Conservation (phyloP, 2,329 filamentous ascomycete genomes). For the Sarocladiaceae sp. region DNA sequence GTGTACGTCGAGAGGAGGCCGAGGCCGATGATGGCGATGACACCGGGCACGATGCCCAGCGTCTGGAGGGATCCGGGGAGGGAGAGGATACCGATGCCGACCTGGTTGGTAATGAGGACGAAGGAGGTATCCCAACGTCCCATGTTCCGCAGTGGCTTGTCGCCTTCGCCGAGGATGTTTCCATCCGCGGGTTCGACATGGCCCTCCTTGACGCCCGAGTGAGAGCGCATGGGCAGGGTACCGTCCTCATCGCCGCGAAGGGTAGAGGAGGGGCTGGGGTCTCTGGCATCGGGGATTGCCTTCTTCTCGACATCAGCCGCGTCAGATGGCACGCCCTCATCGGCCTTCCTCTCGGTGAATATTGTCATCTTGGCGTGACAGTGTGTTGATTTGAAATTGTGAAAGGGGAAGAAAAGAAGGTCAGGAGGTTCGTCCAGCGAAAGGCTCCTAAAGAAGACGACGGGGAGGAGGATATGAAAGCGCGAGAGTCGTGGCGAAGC, state of each 20-base stretch:
- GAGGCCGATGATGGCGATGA: constrained; percentile 60
- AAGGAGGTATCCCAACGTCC: constrained; percentile 27
- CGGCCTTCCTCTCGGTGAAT: background rate
- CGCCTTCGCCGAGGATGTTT: constrained; percentile 24
- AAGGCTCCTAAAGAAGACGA: background rate
- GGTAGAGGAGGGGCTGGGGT: constrained; percentile 1
- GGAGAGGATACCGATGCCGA: constrained; percentile 49
- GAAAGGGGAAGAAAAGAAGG: background rate
- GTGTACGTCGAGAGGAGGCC: constrained; percentile 59
- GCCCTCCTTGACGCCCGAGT: constrained; percentile 2
- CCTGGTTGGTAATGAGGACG: constrained; percentile 27
- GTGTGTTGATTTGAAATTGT: background rate
- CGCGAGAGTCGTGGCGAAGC: too few species aligned
- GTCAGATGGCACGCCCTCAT: background rate
- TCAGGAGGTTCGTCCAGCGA: constrained; percentile 1
- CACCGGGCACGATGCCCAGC: constrained; percentile 59
- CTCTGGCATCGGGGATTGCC: background rate
- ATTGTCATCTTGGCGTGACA: constrained; percentile 1
- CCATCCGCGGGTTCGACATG: background rate
- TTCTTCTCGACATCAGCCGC: constrained; percentile 2
- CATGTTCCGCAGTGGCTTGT: constrained; percentile 27
- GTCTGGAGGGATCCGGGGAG: constrained; percentile 65
- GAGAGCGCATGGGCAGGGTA: background rate
- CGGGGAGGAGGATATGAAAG: too few species aligned
- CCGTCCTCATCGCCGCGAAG: constrained; percentile 3